phyloP scores from a whole-genome alignment of 2,329 filamentous ascomycete genomes.

The Chaetomium globosum region DNA sequence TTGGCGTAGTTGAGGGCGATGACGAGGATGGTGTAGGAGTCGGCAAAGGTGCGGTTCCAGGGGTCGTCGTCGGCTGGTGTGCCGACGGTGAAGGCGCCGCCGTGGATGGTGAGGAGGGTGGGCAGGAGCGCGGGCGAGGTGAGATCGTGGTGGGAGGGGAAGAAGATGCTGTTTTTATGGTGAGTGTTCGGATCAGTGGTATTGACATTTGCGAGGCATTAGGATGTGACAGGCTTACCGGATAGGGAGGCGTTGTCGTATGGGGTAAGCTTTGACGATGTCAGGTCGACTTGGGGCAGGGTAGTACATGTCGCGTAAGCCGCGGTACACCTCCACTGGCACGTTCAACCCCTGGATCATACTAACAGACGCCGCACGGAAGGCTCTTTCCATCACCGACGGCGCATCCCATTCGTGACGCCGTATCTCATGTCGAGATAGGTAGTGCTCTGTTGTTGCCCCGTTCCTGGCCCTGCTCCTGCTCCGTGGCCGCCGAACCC shows the following conservation, averaged over 20 bases:
- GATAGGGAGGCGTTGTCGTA: slow-evolving; percentile 41
- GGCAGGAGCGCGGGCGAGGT: slow-evolving; percentile 36
- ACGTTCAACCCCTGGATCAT: slow-evolving; percentile 12
- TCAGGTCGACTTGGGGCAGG: slow-evolving; percentile 38
- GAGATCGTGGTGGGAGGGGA: slow-evolving; percentile 12
- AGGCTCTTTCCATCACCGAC: slow-evolving; percentile 2
- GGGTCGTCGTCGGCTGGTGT: slow-evolving; percentile 49
- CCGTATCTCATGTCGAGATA: not conserved
- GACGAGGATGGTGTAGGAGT: slow-evolving; percentile 47
- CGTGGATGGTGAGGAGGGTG: slow-evolving; percentile 54
- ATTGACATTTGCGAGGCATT: not conserved
- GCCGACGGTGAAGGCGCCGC: slow-evolving; percentile 54
- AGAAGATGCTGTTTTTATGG: slow-evolving; percentile 42
- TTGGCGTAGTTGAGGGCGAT: slow-evolving; percentile 55
- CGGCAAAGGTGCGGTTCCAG: slow-evolving; percentile 50
- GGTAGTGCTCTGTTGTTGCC: not conserved
- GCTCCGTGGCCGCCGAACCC: not conserved
- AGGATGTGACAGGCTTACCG: slow-evolving; percentile 36
- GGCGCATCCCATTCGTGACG: slow-evolving; percentile 7
- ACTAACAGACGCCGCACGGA: slow-evolving; percentile 5
- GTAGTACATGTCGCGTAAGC: slow-evolving; percentile 30
- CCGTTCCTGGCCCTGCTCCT: not conserved
- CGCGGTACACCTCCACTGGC: not conserved
- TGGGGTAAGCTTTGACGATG: slow-evolving; percentile 43
- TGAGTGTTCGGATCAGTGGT: not conserved